Percentiles rank a stretch among this genome's conserved stretches.
These are phyloP conservation scores for Wickerhamomyces sp. DNA, from an alignment of 1,139 yeast species.

Conservation along the genomic window DNA sequence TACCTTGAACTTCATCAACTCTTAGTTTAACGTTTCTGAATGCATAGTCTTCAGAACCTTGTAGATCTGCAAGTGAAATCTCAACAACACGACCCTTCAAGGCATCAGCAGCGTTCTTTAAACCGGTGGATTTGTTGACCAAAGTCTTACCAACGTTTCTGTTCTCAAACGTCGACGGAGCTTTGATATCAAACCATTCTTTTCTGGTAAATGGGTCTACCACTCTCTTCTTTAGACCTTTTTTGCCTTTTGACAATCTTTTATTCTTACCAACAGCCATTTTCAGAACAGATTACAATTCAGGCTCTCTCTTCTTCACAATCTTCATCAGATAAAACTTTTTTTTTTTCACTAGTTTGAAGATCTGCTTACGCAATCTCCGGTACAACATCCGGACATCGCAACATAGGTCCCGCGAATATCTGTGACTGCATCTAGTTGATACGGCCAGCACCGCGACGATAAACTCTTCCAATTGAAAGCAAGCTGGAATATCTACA, in stretches of 20 bases:
- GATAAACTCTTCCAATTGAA: too few relatives aligned
- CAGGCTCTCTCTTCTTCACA: not conserved
- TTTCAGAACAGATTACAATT: slow-evolving; percentile 15
- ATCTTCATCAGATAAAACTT: too few relatives aligned
- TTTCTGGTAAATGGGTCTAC: slow-evolving; percentile 93
- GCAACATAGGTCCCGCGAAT: slow-evolving; percentile 3
- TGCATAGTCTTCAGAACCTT: slow-evolving; percentile 90
- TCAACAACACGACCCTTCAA: slow-evolving; percentile 89
- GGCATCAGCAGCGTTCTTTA: slow-evolving; percentile 87
- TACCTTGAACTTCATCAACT: slow-evolving; percentile 91
- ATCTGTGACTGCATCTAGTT: not conserved
- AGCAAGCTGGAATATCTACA: too few relatives aligned
- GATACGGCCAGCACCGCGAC: not conserved
- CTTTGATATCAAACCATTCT: slow-evolving; percentile 91
- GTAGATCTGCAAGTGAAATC: slow-evolving; percentile 83
- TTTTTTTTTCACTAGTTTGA: slow-evolving; percentile 3
- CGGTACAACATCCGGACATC: not conserved
- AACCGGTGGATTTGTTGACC: slow-evolving; percentile 88
- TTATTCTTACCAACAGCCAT: slow-evolving; percentile 97
- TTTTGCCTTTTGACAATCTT: slow-evolving; percentile 94
- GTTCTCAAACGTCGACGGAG: slow-evolving; percentile 91
- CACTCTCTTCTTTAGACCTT: slow-evolving; percentile 91
- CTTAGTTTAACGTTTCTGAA: slow-evolving; percentile 86
- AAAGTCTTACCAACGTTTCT: slow-evolving; percentile 93
- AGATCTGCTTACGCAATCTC: not conserved